These are phyloP conservation scores for Nannochloropsis gaditana DNA, from an alignment of 108 stramenopile genomes.

Conservation along the genomic window DNA sequence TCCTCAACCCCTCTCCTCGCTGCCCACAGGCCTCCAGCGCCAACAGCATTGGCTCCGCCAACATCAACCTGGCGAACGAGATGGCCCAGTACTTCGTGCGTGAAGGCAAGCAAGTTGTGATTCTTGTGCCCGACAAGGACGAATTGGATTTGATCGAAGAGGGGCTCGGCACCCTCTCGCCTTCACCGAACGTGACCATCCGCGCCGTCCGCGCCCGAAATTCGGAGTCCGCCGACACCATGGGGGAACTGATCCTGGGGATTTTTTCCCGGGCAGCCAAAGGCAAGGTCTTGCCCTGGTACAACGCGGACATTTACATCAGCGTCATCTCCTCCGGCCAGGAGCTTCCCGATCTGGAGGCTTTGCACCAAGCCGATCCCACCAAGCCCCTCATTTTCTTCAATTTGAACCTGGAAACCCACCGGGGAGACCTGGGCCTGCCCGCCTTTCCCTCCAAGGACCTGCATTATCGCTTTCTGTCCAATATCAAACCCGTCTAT, in stretches of 20 bases:
- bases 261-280: constrained; percentile 64
- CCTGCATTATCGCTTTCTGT: constrained; percentile 82
- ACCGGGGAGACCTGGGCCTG: constrained; percentile 82
- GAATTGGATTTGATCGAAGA: constrained; percentile 42
- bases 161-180: background rate
- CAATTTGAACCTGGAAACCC: constrained; percentile 82
- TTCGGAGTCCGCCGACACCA: background rate
- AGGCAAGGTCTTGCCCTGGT: constrained; percentile 61
- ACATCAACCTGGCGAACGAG: constrained; percentile 76
- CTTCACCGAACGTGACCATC: background rate
- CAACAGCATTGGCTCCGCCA: constrained; percentile 81
- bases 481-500: constrained; percentile 75
- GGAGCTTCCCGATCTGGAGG: constrained; percentile 87
- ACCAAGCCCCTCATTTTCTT: constrained; percentile 71
- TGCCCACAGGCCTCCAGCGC: constrained; percentile 35
- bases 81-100: constrained; percentile 67
- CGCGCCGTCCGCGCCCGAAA: constrained; percentile 4
- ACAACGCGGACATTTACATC: constrained; percentile 70
- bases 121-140: constrained; percentile 41
- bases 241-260: constrained; percentile 63
- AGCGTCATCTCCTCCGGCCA: constrained; percentile 73
- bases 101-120: constrained; percentile 42
- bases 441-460: constrained; percentile 70
- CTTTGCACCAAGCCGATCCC: constrained; percentile 55
- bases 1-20: background rate